A percentile compares a stretch with the other conserved stretches of the same genome.
Conservation (phyloP, 257 asterid species). For the Nicotiana knightiana region DNA sequence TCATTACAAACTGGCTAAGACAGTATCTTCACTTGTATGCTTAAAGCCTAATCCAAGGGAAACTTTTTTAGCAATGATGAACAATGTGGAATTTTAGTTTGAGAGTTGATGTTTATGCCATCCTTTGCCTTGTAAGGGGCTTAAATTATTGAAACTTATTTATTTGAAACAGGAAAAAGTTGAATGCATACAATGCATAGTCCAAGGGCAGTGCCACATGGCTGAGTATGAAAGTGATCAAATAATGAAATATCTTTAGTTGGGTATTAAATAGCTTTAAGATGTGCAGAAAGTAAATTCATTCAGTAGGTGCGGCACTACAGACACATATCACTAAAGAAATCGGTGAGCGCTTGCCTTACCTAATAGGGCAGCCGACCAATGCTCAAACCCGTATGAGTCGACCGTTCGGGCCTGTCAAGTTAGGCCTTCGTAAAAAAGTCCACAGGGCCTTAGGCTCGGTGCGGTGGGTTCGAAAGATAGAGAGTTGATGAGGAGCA, state of each 20-base stretch:
- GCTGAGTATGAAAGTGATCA: constrained; percentile 32
- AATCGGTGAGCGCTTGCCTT: too few relatives aligned
- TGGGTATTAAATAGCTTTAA: background rate
- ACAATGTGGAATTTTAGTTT: background rate
- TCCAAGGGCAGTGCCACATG: constrained; percentile 94
- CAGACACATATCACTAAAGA: too few relatives aligned
- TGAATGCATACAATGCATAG: constrained; percentile 64
- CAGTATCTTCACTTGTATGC: background rate
- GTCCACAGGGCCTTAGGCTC: too few relatives aligned
- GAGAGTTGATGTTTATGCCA: background rate
- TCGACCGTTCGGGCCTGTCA: too few relatives aligned
- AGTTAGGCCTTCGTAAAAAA: too few relatives aligned
- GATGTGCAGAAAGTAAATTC: background rate
- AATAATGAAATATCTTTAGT: background rate
- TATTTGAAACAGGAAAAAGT: background rate
- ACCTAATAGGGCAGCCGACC: too few relatives aligned
- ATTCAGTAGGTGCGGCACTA: too few relatives aligned
- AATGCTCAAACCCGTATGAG: too few relatives aligned
- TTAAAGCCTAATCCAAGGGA: background rate
- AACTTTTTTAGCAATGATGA: background rate
- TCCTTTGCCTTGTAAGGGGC: background rate
- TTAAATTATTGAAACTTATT: background rate
- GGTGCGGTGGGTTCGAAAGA: too few relatives aligned
- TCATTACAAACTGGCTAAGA: background rate
- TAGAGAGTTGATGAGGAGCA: too few relatives aligned